Base-by-base conservation (phyloP, 768 basidiomycete species). In the Suillus plorans region DNA sequence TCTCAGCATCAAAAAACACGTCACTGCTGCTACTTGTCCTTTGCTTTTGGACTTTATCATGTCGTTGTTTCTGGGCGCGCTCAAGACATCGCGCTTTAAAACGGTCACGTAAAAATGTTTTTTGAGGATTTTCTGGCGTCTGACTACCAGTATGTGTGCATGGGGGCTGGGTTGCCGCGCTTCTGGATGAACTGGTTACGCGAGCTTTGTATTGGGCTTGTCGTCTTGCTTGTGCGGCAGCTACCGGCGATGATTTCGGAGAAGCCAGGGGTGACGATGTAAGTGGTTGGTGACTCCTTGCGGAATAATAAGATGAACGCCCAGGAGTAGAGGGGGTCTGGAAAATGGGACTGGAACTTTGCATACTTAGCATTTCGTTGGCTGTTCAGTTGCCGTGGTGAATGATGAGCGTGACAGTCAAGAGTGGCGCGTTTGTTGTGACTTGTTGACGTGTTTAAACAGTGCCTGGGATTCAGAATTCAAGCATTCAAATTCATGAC, bases 71-170 rank as follows among this genome's bases (percentile, higher is more conserved):
- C 41, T 80, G 78, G 0, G 87, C 89, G 22, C 88, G 80, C 71
- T 89, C 86, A 52, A 88, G 70, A 72, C 88, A 90, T 59, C 84
- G 81, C 4, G 83, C 84, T 69, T 84, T 84, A 66, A 91, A 84
- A 37, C 84, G 82, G 60, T 88, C 86, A 34, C 86, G 77, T 57
- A 91, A 72, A 56, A 91, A 82, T 5, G 76, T 68, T 49, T 84
- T 86, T 63, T 86, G 83, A 0, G 86, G 77, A 20, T 85, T 81
- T 61, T 82, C 82, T 2, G 74, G 67, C 1, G 70, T 61, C 57
- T 70, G 69, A 18, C 16, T 67, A 5, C 57, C 59, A 16, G n/a
- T 5, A 37, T 66, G 60, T 18, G 22, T 9, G 47, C 70, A 74
- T 28, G 71, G 67, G 4, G 66, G 64, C 16, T 70, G 66, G 5